Evolutionary conservation across 2,329 filamentous ascomycete species (phyloP).

Genomic region (Fusarium annulatum): DNA sequence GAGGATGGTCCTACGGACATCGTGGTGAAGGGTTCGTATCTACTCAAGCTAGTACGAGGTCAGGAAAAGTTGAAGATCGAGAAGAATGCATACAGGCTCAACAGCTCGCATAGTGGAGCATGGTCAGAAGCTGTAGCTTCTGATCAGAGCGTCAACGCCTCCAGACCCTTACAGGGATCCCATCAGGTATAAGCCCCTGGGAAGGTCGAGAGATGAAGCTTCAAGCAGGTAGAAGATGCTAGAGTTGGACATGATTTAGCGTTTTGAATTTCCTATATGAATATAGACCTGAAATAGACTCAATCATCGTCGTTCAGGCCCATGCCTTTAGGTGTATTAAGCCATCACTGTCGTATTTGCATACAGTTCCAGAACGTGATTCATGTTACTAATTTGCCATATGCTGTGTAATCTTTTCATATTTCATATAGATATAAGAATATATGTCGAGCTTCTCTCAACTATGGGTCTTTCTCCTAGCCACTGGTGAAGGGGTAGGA

Average conservation of each 20-base stretch:
- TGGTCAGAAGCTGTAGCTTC: slow-evolving; percentile 11
- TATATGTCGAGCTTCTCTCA: neutral
- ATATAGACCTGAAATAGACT: slow-evolving; percentile 9
- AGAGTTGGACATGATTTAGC: neutral
- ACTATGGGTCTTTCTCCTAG: neutral
- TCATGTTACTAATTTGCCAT: neutral
- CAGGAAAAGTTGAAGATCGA: slow-evolving; percentile 24
- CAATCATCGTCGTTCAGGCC: neutral
- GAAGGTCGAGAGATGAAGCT: neutral
- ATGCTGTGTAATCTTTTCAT: neutral
- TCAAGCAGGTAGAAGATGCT: neutral
- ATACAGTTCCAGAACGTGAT: neutral
- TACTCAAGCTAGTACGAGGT: slow-evolving; percentile 43
- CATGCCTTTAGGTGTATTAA: neutral
- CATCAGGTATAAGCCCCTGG: slow-evolving; percentile 3
- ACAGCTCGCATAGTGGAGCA: slow-evolving; percentile 20
- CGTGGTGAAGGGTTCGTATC: slow-evolving; percentile 46
- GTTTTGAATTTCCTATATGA: neutral
- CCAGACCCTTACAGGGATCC: slow-evolving; percentile 12
- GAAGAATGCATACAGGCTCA: slow-evolving; percentile 24
- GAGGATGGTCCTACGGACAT: slow-evolving; percentile 44
- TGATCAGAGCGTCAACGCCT: neutral
- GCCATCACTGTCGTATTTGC: neutral
- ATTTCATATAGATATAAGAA: neutral
- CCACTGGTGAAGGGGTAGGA: neutral